These are phyloP conservation scores for Elsinoe arachidis DNA, from an alignment of 2,329 filamentous ascomycete genomes.

Conservation along the genomic window DNA sequence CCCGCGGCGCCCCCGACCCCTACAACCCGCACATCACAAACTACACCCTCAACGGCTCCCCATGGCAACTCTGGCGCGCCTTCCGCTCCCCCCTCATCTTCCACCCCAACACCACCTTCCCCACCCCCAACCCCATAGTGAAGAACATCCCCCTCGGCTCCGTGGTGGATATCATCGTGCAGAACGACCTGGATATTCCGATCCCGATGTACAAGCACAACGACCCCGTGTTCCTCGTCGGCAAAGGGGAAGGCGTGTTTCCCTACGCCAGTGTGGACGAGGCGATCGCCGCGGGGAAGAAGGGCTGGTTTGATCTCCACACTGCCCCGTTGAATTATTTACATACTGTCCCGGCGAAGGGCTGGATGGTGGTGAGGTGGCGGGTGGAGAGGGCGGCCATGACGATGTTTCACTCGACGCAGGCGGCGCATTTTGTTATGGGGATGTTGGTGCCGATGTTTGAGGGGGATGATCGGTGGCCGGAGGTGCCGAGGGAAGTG, in stretches of 20 bases:
- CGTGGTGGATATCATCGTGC: constrained; percentile 18
- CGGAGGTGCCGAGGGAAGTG: constrained; percentile 16
- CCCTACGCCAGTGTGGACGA: constrained; percentile 4
- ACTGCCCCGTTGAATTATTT: constrained; percentile 17
- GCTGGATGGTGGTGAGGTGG: constrained; percentile 19
- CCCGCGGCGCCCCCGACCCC: constrained; percentile 18
- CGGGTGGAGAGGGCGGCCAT: constrained; percentile 17
- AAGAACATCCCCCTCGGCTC: constrained; percentile 15
- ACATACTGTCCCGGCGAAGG: constrained; percentile 18
- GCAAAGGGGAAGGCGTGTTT: constrained; percentile 15
- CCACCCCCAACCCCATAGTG: constrained; percentile 17
- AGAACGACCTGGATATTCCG: constrained; percentile 16
- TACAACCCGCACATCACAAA: constrained; percentile 19
- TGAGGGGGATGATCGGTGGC: constrained; percentile 18
- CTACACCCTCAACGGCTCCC: constrained; percentile 19
- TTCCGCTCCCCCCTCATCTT: constrained; percentile 17
- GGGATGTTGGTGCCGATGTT: constrained; percentile 19
- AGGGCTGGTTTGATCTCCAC: constrained; percentile 13
- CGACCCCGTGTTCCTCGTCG: constrained; percentile 17
- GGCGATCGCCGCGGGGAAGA: constrained; percentile 5
- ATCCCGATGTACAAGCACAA: constrained; percentile 20
- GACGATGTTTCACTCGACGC: constrained; percentile 19
- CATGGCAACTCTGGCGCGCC: constrained; percentile 19
- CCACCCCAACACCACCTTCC: constrained; percentile 13
- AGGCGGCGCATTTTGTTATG: constrained; percentile 18